Conservation (phyloP, 331 rosid species). For the Acacia concinna region DNA sequence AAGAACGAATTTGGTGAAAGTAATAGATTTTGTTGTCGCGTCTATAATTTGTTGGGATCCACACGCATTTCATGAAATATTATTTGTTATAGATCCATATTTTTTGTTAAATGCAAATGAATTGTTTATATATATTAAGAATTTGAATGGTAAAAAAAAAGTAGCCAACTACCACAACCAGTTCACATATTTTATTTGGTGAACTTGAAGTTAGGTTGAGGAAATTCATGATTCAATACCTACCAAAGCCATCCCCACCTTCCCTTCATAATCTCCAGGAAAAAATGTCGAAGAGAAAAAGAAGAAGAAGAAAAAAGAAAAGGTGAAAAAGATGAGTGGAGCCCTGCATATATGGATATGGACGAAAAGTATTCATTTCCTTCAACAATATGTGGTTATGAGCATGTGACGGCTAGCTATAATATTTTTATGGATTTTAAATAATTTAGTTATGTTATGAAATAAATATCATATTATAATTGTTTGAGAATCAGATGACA, state of each 20-base stretch:
- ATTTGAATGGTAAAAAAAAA: background rate
- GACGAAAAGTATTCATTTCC: background rate
- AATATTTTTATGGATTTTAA: background rate
- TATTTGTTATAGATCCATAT: background rate
- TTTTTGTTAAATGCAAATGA: background rate
- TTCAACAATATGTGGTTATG: background rate
- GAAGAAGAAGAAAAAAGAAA: background rate
- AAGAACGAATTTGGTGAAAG: background rate
- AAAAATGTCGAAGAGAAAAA: background rate
- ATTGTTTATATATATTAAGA: background rate
- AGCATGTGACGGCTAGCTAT: background rate
- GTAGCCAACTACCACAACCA: background rate
- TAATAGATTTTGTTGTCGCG: background rate
- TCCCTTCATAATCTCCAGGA: conserved; percentile 21
- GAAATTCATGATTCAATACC: background rate
- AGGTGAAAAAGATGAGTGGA: conserved; percentile 17
- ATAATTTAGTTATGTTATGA: background rate
- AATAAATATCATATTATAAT: background rate
- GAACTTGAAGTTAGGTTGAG: background rate
- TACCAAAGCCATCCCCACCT: conserved; percentile 19
- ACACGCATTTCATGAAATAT: conserved; percentile 1
- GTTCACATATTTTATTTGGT: background rate
- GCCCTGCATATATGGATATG: background rate
- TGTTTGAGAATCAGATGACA: background rate
- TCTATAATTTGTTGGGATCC: conserved; percentile 20